Base-by-base conservation (phyloP, 208 protist genomes). In the Herpetomonas tarakana region DNA sequence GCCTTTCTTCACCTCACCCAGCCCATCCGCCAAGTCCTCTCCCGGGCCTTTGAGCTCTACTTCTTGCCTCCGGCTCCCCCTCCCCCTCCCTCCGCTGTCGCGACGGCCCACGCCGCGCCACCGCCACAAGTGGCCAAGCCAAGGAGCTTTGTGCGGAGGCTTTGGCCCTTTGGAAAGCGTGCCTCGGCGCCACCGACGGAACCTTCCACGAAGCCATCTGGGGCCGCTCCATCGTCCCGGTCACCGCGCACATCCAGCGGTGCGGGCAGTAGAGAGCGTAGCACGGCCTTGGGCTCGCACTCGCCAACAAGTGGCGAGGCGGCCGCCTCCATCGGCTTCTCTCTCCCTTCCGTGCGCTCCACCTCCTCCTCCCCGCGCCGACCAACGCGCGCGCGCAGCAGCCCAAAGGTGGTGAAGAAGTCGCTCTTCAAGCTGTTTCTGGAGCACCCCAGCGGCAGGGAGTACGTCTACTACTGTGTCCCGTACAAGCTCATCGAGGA, bases 401-500 rank as follows among this genome's bases (percentile, higher is more conserved):
- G 47, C 24, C 22, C 9, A 25, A 29, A 49, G 27, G 38, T 2
- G 35, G 7, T 39, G 29, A 58, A 58, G 21, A 62, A 60, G 31
- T 25, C 69, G 16, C 76, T 91, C 52, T 92, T 92, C 62, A 68
- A 59, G 24, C 50, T 78, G 30, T 92, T 92, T 53, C 58, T 88
- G 50, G 62, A 81, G 25, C 80, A 88, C 68, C 72, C 71, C 30
- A 73, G 68, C 58, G 85, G 85, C 1, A 71, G 74, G 14, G 66
- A 84, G 58, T 92, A 80, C 46, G 47, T 89, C 24, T 83, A 65
- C 52, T 49, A 66, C 12, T 92, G 85, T 53, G 76, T 84, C 11
- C 85, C 85, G 26, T 65, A 88, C 30, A 86, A 86, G 68, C 45
- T 89, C 24, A 45, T 70, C 3, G 64, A 85, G 18, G 85, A 92